These are phyloP conservation scores for Apium graveolens DNA, from an alignment of 129 eudicot genomes.

Conservation along the genomic window DNA sequence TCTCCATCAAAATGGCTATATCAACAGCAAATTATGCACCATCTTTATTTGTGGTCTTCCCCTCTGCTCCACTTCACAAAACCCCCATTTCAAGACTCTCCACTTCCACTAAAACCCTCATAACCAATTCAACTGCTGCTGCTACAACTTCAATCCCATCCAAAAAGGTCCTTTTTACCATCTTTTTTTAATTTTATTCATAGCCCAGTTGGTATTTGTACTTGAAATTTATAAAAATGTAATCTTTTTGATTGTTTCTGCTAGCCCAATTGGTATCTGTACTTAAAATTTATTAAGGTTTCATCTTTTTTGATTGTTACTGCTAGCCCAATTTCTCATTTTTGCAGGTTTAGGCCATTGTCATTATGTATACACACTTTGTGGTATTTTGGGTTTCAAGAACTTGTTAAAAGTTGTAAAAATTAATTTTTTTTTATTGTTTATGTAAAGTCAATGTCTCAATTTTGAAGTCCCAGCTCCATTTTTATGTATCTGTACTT, in stretches of 20 bases:
- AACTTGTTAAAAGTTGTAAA: no score
- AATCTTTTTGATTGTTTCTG: background rate
- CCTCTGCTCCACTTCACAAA: conserved; percentile 10
- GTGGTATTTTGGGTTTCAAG: no score
- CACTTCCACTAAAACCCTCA: conserved; percentile 18
- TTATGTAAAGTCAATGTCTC: background rate
- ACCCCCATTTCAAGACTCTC: conserved; percentile 5
- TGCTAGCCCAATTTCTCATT: background rate
- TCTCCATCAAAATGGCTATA: conserved; percentile 6
- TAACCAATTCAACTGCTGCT: background rate
- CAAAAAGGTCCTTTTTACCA: conserved; percentile 16
- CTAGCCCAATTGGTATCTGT: background rate
- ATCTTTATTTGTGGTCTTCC: conserved; percentile 5
- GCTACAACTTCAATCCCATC: conserved; percentile 15
- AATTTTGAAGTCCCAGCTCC: background rate
- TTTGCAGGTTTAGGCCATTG: no score
- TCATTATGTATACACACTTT: no score
- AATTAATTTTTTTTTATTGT: background rate
- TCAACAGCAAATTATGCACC: background rate
- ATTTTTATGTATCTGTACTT: background rate
- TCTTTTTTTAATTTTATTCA: background rate
- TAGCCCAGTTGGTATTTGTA: background rate
- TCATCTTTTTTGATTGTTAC: background rate
- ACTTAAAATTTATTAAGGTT: background rate
- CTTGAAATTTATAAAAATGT: background rate